Evolutionary conservation across 352 stramenopile genomes (phyloP).

Genomic region (Pythium rhizo-oryzae): DNA sequence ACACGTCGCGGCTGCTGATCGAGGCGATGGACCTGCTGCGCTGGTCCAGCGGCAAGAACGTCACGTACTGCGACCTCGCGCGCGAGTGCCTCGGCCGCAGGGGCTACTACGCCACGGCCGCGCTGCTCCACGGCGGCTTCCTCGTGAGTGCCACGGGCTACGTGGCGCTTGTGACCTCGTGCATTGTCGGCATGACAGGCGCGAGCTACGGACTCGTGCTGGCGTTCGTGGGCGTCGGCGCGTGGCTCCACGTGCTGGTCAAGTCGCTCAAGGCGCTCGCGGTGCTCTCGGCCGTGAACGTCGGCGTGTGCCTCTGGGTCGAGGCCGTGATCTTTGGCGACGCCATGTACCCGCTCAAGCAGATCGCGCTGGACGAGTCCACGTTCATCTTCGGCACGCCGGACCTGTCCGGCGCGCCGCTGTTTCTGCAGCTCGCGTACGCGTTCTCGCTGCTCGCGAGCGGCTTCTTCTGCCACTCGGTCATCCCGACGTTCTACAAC

Average conservation of each 20-base stretch:
- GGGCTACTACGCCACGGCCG: slow-evolving; percentile 42
- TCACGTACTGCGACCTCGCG: slow-evolving; percentile 75
- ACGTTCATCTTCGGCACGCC: slow-evolving; percentile 71
- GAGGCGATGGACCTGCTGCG: slow-evolving; percentile 71
- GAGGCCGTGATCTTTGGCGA: slow-evolving; percentile 82
- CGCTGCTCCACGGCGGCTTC: slow-evolving; percentile 61
- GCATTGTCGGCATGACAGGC: slow-evolving; percentile 61
- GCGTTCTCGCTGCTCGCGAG: slow-evolving; percentile 67
- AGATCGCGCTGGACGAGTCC: slow-evolving; percentile 64
- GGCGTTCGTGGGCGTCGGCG: slow-evolving; percentile 44
- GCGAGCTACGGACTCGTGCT: slow-evolving; percentile 60
- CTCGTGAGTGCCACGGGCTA: slow-evolving; percentile 65
- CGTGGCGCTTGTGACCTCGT: slow-evolving; percentile 55
- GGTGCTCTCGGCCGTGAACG: slow-evolving; percentile 67
- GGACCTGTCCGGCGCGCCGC: slow-evolving; percentile 51
- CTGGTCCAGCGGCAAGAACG: slow-evolving; percentile 60
- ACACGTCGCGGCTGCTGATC: slow-evolving; percentile 69
- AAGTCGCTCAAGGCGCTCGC: slow-evolving; percentile 61
- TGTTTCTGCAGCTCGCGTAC: slow-evolving; percentile 71
- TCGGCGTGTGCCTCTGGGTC: slow-evolving; percentile 82
- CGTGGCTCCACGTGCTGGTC: slow-evolving; percentile 75
- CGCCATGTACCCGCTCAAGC: slow-evolving; percentile 81
- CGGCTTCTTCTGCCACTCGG: slow-evolving; percentile 69
- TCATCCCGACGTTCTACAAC: slow-evolving; percentile 81
- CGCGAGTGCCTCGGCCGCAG: slow-evolving; percentile 60